These are phyloP conservation scores for Alectoria sarmentosa DNA, from an alignment of 495 filamentous ascomycete species.

Conservation along the genomic window DNA sequence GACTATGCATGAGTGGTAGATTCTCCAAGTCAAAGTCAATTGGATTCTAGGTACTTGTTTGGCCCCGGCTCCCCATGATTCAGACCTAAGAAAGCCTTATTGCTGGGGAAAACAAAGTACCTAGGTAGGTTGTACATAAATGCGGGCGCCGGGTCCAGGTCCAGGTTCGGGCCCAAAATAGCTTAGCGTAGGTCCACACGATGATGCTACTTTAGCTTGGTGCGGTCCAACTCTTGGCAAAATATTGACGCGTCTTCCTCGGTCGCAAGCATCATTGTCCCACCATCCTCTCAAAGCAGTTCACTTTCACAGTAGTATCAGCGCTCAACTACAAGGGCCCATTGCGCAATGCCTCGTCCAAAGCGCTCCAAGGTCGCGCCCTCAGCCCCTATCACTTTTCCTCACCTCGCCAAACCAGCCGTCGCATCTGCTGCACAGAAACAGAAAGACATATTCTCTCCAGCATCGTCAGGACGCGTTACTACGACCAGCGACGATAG, in stretches of 20 bases:
- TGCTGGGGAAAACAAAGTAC: no score
- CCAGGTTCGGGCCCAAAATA: no score
- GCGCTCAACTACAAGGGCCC: neutral
- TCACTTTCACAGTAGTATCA: neutral
- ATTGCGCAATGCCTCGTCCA: slow-evolving; percentile 26
- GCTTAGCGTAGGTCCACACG: no score
- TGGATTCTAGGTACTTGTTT: no score
- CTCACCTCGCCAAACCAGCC: slow-evolving; percentile 9
- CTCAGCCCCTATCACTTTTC: slow-evolving; percentile 16
- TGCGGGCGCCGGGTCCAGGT: no score
- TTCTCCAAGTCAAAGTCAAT: no score
- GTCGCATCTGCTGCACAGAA: slow-evolving; percentile 11
- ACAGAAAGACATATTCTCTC: slow-evolving; percentile 11
- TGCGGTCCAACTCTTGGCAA: neutral
- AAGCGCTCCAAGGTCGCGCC: slow-evolving; percentile 27
- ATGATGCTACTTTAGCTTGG: no score
- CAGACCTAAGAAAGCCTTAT: no score
- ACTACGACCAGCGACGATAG: slow-evolving; percentile 24
- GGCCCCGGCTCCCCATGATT: no score
- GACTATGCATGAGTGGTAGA: no score
- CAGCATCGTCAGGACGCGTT: slow-evolving; percentile 21
- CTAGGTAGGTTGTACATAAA: no score
- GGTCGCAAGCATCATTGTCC: neutral
- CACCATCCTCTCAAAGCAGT: neutral
- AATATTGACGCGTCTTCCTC: slow-evolving; percentile 10